phyloP scores from a whole-genome alignment of 129 eudicot species.

The Escallonia rubra region DNA sequence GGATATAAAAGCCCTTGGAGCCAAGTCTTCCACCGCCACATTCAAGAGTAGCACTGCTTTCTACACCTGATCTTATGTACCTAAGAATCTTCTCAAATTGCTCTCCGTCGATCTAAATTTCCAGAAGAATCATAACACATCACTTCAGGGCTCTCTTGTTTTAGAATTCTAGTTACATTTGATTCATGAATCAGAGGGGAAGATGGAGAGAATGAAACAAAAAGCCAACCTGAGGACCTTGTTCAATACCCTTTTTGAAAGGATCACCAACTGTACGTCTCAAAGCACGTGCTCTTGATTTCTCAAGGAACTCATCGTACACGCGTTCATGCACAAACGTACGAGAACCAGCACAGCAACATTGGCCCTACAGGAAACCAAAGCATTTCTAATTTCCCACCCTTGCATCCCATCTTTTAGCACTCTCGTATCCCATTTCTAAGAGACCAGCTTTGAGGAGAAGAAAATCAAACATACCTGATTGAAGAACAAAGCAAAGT shows the following conservation, averaged over 20 bases:
- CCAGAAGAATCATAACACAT: not conserved
- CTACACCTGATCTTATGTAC: slow-evolving; percentile 67
- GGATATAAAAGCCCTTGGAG: slow-evolving; percentile 68
- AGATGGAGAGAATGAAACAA: not conserved
- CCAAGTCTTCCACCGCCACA: slow-evolving; percentile 79
- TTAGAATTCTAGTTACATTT: not conserved
- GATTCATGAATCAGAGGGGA: not conserved
- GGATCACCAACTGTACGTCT: slow-evolving; percentile 88
- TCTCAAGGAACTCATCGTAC: slow-evolving; percentile 78
- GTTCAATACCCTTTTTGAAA: slow-evolving; percentile 72
- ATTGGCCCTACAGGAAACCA: slow-evolving; percentile 55
- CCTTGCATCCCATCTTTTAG: too few relatives aligned
- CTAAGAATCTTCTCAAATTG: slow-evolving; percentile 72
- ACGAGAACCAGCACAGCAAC: slow-evolving; percentile 90
- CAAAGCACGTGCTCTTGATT: slow-evolving; percentile 71
- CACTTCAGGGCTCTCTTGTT: not conserved
- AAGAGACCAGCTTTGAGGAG: not conserved
- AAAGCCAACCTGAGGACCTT: slow-evolving; percentile 79
- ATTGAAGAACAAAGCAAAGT: slow-evolving; percentile 82
- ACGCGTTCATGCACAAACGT: slow-evolving; percentile 75
- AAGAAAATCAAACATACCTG: slow-evolving; percentile 36
- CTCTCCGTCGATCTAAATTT: slow-evolving; percentile 57
- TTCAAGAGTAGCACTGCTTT: slow-evolving; percentile 78
- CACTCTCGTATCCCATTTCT: not conserved
- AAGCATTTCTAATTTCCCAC: not conserved